These are phyloP conservation scores for Vaccinium myrtillus DNA, from an alignment of 148 eudicot genomes.

Conservation along the genomic window DNA sequence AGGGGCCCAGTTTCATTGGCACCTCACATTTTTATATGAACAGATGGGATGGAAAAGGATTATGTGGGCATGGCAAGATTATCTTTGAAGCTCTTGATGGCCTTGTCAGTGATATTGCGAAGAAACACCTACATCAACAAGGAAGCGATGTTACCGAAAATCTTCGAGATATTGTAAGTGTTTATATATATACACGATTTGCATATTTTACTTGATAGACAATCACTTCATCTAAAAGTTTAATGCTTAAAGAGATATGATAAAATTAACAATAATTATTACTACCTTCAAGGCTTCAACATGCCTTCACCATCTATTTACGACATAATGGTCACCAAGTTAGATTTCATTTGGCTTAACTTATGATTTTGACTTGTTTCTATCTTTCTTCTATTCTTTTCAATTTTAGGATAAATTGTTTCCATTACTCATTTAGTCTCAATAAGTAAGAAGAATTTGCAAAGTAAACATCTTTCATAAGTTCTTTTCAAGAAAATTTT, in stretches of 20 bases:
- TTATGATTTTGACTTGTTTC: background rate
- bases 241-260: too few relatives aligned
- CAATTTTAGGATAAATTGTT: background rate
- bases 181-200: background rate
- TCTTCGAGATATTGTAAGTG: slow-evolving; percentile 32
- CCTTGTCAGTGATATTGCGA: slow-evolving; percentile 25
- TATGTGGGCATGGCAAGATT: slow-evolving; percentile 30
- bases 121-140: slow-evolving; percentile 21
- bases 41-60: slow-evolving; percentile 44
- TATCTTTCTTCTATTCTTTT: too few relatives aligned
- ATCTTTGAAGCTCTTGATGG: slow-evolving; percentile 43
- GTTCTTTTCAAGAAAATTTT: too few relatives aligned
- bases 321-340: too few relatives aligned
- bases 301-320: too few relatives aligned
- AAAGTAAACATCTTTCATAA: too few relatives aligned
- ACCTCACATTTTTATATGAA: background rate
- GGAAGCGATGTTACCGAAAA: slow-evolving; percentile 16
- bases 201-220: background rate
- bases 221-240: background rate
- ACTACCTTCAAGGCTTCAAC: too few relatives aligned
- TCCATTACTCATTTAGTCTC: background rate
- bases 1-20: too few relatives aligned
- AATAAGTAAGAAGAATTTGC: too few relatives aligned
- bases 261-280: too few relatives aligned
- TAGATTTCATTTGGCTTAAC: too few relatives aligned